Conservation (phyloP, 192 early-diverging fungal species). For the Coemansia guatemalensis region DNA sequence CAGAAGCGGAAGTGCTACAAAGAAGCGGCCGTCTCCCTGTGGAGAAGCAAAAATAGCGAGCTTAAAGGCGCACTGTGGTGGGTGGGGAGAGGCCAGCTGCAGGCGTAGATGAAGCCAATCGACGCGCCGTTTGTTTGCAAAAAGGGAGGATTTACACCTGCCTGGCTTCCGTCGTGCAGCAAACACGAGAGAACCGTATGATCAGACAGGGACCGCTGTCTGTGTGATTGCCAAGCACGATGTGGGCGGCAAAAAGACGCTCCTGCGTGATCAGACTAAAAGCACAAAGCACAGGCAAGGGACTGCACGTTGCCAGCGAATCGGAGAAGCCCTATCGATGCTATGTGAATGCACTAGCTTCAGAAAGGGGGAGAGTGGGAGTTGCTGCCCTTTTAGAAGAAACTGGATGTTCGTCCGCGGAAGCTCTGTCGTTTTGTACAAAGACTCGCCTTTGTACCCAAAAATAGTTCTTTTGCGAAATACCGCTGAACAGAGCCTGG, state of each 20-base stretch:
- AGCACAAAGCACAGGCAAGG: conserved; percentile 10
- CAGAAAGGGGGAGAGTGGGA: not conserved
- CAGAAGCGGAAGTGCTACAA: conserved; percentile 6
- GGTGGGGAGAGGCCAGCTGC: not conserved
- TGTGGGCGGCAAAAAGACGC: not conserved
- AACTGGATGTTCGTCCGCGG: conserved; percentile 1
- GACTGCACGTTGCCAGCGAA: conserved; percentile 13
- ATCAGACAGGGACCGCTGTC: conserved; percentile 5
- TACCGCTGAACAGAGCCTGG: conserved; percentile 8
- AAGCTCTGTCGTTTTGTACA: conserved; percentile 12
- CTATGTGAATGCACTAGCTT: conserved; percentile 10
- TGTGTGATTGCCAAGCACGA: conserved; percentile 3
- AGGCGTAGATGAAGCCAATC: conserved; percentile 10
- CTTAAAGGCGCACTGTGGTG: not conserved
- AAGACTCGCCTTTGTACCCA: conserved; percentile 14
- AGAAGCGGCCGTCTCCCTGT: conserved; percentile 6
- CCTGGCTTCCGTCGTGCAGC: conserved; percentile 2
- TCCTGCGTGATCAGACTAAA: conserved; percentile 13
- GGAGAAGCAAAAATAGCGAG: conserved; percentile 5
- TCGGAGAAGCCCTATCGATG: conserved; percentile 6
- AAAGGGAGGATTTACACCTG: conserved; percentile 10
- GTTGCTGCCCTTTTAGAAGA: conserved; percentile 3
- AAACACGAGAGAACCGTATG: conserved; percentile 3
- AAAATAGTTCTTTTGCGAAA: conserved; percentile 6
- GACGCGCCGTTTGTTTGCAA: conserved; percentile 11